Base-by-base conservation (phyloP, 2,329 filamentous ascomycete species). In the Aspergillus pseudoviridinutans region DNA sequence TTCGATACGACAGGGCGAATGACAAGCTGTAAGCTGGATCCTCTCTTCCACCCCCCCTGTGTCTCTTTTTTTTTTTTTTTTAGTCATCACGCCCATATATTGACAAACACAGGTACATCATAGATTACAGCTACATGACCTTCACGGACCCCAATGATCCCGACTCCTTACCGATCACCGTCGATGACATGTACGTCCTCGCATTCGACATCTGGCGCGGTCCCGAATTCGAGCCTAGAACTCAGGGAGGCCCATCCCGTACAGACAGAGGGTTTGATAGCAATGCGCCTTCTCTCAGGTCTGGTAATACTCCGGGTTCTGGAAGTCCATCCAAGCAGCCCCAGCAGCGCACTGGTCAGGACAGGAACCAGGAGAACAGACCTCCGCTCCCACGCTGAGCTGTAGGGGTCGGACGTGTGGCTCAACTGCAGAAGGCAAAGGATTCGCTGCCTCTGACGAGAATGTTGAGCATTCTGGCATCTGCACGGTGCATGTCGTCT, bases 401-500 rank as follows among this genome's bases (percentile, higher is more conserved):
- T 28, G 7, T 1, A 25, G 27, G 27, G 7, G 1, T 28, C 27
- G 27, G 7, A 28, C 27, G 27, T 28, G 7, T 7, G 7, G 27
- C 6, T 28, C 7, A 22, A 22, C 22, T 22, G 22, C 22, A 22
- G n/a, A 22, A 22, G 22, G 22, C 22, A 22, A 22, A 22, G 22
- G 28, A 12, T 99, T 99, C 71, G 83, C 87, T 46, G 75, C 88
- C 10, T 80, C 99, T 20, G 94, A 99, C 72, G 81, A 89, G 64
- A 91, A 94, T 67, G 92, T 92, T 1, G 79, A 87, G 96, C 58
- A 91, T 99, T 22, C 79, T 96, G 55, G 93, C 90, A 12, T 97
- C 92, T 6, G 92, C 92, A 17, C 84, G 87, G 51, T 90, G 95
- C 71, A 90, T 65, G 94, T 99, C 17, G 94, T 99, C 38, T 96